phyloP scores from a whole-genome alignment of 2,329 filamentous ascomycete genomes.

The Fusarium decemcellulare region DNA sequence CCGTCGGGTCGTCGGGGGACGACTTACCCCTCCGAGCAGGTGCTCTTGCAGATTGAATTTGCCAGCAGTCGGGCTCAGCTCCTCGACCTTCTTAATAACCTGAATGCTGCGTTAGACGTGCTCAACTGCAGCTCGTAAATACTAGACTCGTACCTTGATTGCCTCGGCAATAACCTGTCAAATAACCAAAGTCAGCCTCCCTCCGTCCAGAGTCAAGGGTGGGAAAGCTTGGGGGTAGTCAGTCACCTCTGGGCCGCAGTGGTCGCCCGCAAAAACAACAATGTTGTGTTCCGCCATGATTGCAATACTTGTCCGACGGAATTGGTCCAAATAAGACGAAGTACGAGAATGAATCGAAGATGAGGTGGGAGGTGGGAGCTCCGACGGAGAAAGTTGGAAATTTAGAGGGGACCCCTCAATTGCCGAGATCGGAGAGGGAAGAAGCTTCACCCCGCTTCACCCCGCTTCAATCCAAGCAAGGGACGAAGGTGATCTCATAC shows the following conservation, averaged over 20 bases:
- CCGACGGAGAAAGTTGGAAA: constrained; percentile 16
- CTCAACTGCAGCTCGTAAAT: constrained; percentile 20
- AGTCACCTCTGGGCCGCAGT: constrained; percentile 85
- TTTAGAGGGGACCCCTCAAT: constrained; percentile 4
- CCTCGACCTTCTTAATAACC: constrained; percentile 85
- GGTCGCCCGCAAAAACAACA: constrained; percentile 86
- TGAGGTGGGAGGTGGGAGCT: constrained; percentile 26
- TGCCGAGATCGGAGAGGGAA: no score
- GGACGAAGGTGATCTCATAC: no score
- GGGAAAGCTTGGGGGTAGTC: constrained; percentile 45
- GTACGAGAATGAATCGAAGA: constrained; percentile 25
- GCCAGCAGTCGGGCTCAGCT: constrained; percentile 74
- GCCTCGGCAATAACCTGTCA: constrained; percentile 82
- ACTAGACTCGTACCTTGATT: constrained; percentile 75
- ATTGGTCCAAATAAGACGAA: constrained; percentile 27
- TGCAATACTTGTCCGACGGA: constrained; percentile 25
- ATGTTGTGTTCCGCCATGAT: constrained; percentile 80
- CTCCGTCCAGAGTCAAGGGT: constrained; percentile 29
- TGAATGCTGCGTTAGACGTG: constrained; percentile 53
- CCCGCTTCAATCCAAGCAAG: no score
- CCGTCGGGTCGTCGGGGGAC: constrained; percentile 16
- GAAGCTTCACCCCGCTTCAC: no score
- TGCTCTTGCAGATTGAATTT: constrained; percentile 94
- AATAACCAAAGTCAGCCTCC: constrained; percentile 36
- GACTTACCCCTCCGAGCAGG: constrained; percentile 87